A percentile compares a stretch with the other conserved stretches of the same genome.
These are phyloP conservation scores for Helotiales sp. DNA, from an alignment of 2,329 filamentous ascomycete species.

Conservation along the genomic window DNA sequence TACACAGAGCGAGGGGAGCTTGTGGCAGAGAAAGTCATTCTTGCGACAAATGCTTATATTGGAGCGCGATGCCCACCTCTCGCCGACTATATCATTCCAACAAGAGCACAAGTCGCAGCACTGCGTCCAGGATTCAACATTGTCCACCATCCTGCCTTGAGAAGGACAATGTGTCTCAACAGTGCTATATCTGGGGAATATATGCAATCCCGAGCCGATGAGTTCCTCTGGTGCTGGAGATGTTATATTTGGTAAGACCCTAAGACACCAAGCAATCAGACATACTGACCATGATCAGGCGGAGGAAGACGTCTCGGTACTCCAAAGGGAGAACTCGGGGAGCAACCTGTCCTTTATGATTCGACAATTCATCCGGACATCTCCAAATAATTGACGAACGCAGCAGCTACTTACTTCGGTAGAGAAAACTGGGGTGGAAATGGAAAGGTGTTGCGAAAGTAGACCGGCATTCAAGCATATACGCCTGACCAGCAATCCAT, in stretches of 20 bases:
- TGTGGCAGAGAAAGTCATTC: constrained; percentile 42
- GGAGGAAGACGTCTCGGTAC: constrained; percentile 17
- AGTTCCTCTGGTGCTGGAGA: constrained; percentile 9
- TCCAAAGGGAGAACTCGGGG: too few relatives aligned
- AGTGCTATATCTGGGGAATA: constrained; percentile 23
- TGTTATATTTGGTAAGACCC: constrained; percentile 12
- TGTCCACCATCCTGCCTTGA: constrained; percentile 27
- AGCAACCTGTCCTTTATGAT: constrained; percentile 33
- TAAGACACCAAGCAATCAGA: neutral
- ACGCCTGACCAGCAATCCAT: constrained; percentile 51
- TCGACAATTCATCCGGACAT: constrained; percentile 26
- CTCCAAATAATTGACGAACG: constrained; percentile 22
- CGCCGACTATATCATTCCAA: constrained; percentile 43
- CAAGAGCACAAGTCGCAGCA: constrained; percentile 50
- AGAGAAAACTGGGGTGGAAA: constrained; percentile 46
- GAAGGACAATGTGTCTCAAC: constrained; percentile 29
- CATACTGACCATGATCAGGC: constrained; percentile 1
- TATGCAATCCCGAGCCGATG: constrained; percentile 8
- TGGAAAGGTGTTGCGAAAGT: constrained; percentile 45
- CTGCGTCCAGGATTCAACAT: constrained; percentile 33
- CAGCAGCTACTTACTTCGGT: constrained; percentile 33
- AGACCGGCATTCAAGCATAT: constrained; percentile 58
- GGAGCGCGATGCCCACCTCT: constrained; percentile 45
- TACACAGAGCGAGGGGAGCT: constrained; percentile 45
- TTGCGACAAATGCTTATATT: constrained; percentile 55